phyloP scores from a whole-genome alignment of 352 stramenopile genomes.

The Phytopythium delawarense region DNA sequence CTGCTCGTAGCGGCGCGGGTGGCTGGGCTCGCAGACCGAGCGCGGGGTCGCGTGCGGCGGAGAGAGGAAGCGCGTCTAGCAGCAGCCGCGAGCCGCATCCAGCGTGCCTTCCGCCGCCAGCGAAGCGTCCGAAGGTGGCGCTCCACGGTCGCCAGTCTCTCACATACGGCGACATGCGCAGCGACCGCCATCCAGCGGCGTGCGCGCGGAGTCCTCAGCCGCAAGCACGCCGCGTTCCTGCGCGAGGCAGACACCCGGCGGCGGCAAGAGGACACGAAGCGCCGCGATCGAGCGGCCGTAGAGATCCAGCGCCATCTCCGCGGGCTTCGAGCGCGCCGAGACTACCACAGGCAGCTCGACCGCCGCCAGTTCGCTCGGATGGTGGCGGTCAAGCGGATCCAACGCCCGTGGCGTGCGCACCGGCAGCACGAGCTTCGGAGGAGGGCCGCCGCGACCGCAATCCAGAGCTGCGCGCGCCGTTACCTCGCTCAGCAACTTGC shows the following conservation, averaged over 20 bases:
- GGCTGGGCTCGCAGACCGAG: background rate
- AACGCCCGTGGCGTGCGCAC: background rate
- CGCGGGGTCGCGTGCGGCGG: background rate
- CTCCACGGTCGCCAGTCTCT: background rate
- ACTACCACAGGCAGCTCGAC: conserved; percentile 5
- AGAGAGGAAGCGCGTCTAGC: background rate
- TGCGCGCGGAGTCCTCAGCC: conserved; percentile 19
- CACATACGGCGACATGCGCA: conserved; percentile 5
- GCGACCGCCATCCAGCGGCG: conserved; percentile 9
- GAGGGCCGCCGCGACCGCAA: background rate
- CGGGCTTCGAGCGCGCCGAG: conserved; percentile 22
- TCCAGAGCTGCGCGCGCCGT: background rate
- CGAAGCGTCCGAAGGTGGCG: background rate
- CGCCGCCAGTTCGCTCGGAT: background rate
- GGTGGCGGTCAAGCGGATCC: background rate
- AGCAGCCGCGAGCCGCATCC: background rate
- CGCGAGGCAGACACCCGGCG: conserved; percentile 11
- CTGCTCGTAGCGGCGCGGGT: background rate
- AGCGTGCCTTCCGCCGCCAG: background rate
- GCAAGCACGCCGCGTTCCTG: background rate
- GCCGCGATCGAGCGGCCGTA: conserved; percentile 25
- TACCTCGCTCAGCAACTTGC: background rate
- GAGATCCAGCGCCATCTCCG: conserved; percentile 39
- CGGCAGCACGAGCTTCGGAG: background rate
- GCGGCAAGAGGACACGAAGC: conserved; percentile 22